These are phyloP conservation scores for Leccinum aurantiacum DNA, from an alignment of 768 basidiomycete genomes.

Conservation along the genomic window DNA sequence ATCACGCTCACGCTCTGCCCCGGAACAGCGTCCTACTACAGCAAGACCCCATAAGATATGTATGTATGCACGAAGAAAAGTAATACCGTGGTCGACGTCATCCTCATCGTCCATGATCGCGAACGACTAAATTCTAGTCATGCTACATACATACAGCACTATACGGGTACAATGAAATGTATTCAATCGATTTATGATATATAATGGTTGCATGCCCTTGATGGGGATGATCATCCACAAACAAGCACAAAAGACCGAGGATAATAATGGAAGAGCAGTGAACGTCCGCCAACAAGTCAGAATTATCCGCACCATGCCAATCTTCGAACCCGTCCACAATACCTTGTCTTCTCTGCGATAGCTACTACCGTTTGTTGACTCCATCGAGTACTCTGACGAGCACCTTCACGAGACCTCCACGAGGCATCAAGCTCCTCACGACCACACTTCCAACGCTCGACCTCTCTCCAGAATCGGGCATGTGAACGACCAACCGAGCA, in stretches of 20 bases:
- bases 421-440: slow-evolving; percentile 21
- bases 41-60: not conserved
- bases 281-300: not conserved
- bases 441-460: slow-evolving; percentile 6
- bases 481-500: slow-evolving; percentile 71
- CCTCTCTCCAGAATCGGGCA: not conserved
- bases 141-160: not conserved
- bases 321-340: not conserved
- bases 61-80: too few relatives aligned
- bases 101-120: not conserved
- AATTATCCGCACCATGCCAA: not conserved
- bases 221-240: not conserved
- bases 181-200: not conserved
- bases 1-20: slow-evolving; percentile 26
- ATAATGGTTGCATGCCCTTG: not conserved
- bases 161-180: slow-evolving; percentile 1
- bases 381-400: slow-evolving; percentile 20
- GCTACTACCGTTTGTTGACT: slow-evolving; percentile 2
- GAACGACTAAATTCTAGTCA: not conserved
- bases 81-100: not conserved
- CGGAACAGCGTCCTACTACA: slow-evolving; percentile 13
- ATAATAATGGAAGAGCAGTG: not conserved
- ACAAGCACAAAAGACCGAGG: too few relatives aligned
- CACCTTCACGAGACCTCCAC: slow-evolving; percentile 25
- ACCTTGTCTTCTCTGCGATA: not conserved